Conservation (phyloP, 1,284 basidiomycete genomes). For the Somion occarium region DNA sequence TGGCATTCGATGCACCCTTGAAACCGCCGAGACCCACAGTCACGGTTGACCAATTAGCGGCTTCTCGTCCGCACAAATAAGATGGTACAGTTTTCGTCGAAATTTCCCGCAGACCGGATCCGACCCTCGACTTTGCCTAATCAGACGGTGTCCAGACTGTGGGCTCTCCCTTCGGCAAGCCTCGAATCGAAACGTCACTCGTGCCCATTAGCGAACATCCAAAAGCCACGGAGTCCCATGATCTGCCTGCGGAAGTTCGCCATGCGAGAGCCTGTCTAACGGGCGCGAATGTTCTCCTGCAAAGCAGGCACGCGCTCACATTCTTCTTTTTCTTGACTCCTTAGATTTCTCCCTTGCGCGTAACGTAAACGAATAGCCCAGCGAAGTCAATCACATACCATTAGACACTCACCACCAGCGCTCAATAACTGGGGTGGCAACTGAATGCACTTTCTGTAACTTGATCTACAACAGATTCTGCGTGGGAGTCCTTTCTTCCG, state of each 20-base stretch:
- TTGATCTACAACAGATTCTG: neutral
- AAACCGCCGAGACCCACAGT: constrained; percentile 15
- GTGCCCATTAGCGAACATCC: constrained; percentile 17
- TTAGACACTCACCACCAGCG: neutral
- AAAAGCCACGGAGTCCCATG: constrained; percentile 20
- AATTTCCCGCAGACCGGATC: constrained; percentile 23
- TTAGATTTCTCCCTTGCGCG: neutral
- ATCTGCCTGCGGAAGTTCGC: constrained; percentile 15
- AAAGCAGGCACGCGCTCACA: constrained; percentile 3
- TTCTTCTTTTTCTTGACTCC: neutral
- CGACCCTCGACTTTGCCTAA: constrained; percentile 27
- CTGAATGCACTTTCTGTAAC: neutral
- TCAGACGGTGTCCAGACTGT: constrained; percentile 25
- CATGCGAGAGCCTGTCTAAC: constrained; percentile 3
- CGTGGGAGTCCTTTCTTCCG: neutral
- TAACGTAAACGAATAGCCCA: constrained; percentile 6
- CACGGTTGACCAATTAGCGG: constrained; percentile 11
- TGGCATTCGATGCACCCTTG: constrained; percentile 15
- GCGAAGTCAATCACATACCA: constrained; percentile 8
- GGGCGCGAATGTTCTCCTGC: neutral
- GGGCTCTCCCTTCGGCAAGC: constrained; percentile 28
- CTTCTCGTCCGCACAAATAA: constrained; percentile 11
- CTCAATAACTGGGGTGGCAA: constrained; percentile 6
- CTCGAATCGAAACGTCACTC: constrained; percentile 17
- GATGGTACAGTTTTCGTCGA: constrained; percentile 17